Base-by-base conservation (phyloP, 352 stramenopile species). In the Phytophthora pini region DNA sequence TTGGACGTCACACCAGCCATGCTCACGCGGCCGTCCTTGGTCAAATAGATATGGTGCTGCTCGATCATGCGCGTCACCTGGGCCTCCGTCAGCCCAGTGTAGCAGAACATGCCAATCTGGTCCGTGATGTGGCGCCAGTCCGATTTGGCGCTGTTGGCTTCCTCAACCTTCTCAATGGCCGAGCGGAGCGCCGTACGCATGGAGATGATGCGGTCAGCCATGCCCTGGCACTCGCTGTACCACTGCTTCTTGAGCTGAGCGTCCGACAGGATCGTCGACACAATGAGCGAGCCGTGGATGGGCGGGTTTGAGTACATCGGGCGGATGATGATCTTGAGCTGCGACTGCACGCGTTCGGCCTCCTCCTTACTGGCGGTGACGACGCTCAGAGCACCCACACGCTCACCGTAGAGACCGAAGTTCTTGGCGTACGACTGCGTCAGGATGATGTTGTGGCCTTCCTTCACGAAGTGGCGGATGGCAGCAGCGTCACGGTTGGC, bases 401-500 rank as follows among this genome's bases (percentile, higher is more conserved):
- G 86, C 76, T 99, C 96, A 55, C 98, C 98, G 82, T 99, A 99
- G 10, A 99, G 89, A 59, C 98, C 98, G 77, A 99, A 99, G 93
- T 99, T 99, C 87, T 99, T 99, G 41, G 97, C 98, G 80, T 99
- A 99, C 70, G 92, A 99, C 88, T 99, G 98, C 36, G 95, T 94
- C 52, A 99, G 77, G 13, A 98, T 76, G 72, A 99, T 88, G 61
- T 98, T 94, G 84, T 99, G 97, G 31, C 98, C 98, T 58, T 99
- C 95, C 56, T 98, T 94, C 5, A 99, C 98, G 81, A 99, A 99
- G 66, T 98, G 88, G 40, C 98, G 91, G 58, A 99, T 88, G 32
- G 97, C 94, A 38, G 83, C 90, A 12, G 97, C 97, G 84, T 99
- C 98, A 51, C 92, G 91, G 56, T 92, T 92, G 26, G 97, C 94